Conservation (phyloP, 2,329 filamentous ascomycete species). For the Alternaria viburni region DNA sequence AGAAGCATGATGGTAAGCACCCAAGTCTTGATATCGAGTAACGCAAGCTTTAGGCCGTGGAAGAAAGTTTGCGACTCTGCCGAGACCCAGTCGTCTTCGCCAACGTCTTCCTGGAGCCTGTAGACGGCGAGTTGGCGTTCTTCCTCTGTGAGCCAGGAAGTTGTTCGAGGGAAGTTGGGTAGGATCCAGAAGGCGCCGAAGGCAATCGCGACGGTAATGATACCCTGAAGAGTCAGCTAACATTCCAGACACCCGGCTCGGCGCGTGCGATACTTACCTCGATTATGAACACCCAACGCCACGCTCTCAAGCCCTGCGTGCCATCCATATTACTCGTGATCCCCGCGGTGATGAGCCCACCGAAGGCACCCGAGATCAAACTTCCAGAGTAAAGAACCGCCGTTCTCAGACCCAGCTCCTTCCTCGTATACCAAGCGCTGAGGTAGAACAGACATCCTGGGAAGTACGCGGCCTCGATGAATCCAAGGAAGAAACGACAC, state of each 20-base stretch:
- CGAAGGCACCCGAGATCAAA: slow-evolving; percentile 74
- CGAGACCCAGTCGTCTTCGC: slow-evolving; percentile 49
- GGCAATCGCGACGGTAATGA: slow-evolving; percentile 68
- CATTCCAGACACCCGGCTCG: neutral
- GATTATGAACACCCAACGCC: slow-evolving; percentile 73
- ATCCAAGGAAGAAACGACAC: slow-evolving; percentile 60
- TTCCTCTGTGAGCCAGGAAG: slow-evolving; percentile 47
- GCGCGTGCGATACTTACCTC: slow-evolving; percentile 35
- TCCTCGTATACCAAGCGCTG: slow-evolving; percentile 71
- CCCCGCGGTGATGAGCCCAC: slow-evolving; percentile 64
- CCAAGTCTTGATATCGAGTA: slow-evolving; percentile 50
- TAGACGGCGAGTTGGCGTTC: slow-evolving; percentile 49
- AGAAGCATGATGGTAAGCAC: slow-evolving; percentile 48
- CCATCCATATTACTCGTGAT: slow-evolving; percentile 71
- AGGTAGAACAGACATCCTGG: slow-evolving; percentile 70
- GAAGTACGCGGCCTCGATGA: slow-evolving; percentile 60
- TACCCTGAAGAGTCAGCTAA: slow-evolving; percentile 54
- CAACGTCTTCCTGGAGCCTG: slow-evolving; percentile 48
- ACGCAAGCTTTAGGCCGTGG: slow-evolving; percentile 49
- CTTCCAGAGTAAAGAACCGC: slow-evolving; percentile 72
- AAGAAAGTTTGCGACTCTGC: slow-evolving; percentile 47
- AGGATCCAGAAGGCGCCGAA: slow-evolving; percentile 64
- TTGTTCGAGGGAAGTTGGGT: slow-evolving; percentile 68
- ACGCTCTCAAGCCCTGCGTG: slow-evolving; percentile 63
- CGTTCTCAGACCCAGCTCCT: slow-evolving; percentile 70